Conservation (phyloP, 176 grass and related monocot species). For the Typha latifolia region DNA sequence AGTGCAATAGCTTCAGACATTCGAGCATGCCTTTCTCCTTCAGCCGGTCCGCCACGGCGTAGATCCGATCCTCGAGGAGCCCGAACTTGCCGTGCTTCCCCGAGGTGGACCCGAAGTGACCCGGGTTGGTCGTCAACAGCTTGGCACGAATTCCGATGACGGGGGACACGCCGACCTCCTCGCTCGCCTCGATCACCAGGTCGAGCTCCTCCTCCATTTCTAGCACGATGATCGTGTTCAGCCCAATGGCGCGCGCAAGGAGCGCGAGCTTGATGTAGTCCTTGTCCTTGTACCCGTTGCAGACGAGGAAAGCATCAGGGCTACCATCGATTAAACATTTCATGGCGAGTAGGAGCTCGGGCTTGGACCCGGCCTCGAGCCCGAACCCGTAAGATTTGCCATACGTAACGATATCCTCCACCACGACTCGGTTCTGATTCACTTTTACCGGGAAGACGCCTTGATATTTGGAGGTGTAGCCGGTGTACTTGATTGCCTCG, state of each 20-base stretch:
- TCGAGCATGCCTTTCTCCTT: neutral
- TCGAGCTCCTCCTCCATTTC: constrained; percentile 30
- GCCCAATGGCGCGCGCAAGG: neutral
- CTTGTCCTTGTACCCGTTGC: constrained; percentile 28
- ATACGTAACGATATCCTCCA: constrained; percentile 8
- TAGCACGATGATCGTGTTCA: constrained; percentile 24
- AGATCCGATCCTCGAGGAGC: constrained; percentile 8
- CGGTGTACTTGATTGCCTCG: constrained; percentile 1
- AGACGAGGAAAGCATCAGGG: constrained; percentile 10
- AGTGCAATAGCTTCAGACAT: no score
- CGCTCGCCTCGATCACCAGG: constrained; percentile 8
- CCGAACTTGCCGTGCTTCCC: constrained; percentile 29
- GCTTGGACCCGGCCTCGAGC: constrained; percentile 28
- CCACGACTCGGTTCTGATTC: constrained; percentile 17
- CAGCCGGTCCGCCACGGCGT: neutral
- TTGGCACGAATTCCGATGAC: constrained; percentile 11
- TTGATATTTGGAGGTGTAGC: constrained; percentile 1
- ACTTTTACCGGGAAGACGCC: constrained; percentile 27
- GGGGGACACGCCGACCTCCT: neutral
- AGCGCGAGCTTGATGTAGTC: constrained; percentile 19
- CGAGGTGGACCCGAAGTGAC: constrained; percentile 13
- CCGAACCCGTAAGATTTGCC: constrained; percentile 7
- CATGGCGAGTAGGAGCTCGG: constrained; percentile 19
- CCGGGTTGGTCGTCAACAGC: constrained; percentile 3
- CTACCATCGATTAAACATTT: constrained; percentile 2